Conservation (phyloP, 768 basidiomycete genomes). For the Tricholoma hemisulphureum region DNA sequence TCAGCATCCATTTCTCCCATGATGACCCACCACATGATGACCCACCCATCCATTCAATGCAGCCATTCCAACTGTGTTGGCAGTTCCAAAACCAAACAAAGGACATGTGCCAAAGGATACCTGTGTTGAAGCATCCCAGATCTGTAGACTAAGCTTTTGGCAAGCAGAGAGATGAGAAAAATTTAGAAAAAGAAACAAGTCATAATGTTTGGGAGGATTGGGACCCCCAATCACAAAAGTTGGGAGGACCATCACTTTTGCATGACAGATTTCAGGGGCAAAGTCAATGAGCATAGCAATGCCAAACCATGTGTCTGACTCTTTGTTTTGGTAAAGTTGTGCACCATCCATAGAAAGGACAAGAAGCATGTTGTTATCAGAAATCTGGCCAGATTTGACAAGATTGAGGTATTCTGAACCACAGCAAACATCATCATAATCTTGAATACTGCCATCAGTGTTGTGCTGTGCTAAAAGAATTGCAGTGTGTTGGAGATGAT, state of each 20-base stretch:
- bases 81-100: conserved; percentile 25
- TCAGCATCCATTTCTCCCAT: not conserved
- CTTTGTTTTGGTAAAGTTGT: conserved; percentile 26
- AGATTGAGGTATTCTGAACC: conserved; percentile 26
- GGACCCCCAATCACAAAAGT: conserved; percentile 27
- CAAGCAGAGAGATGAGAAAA: conserved; percentile 33
- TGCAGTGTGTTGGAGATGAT: conserved; percentile 13
- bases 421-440: conserved; percentile 26
- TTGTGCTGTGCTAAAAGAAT: conserved; percentile 9
- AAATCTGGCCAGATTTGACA: conserved; percentile 18
- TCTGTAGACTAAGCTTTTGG: conserved; percentile 15
- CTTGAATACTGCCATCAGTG: not conserved
- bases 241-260: conserved; percentile 22
- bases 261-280: conserved; percentile 15
- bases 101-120: conserved; percentile 12
- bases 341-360: conserved; percentile 31
- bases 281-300: conserved; percentile 1
- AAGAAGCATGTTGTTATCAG: conserved; percentile 23
- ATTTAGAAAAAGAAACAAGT: conserved; percentile 34
- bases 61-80: conserved; percentile 35
- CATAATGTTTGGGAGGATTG: conserved; percentile 30
- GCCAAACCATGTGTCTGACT: not conserved
- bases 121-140: conserved; percentile 28
- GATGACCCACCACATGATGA: conserved; percentile 31
- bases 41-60: conserved; percentile 33